These are phyloP conservation scores for Amanita thiersii DNA, from an alignment of 768 basidiomycete genomes.

Conservation along the genomic window DNA sequence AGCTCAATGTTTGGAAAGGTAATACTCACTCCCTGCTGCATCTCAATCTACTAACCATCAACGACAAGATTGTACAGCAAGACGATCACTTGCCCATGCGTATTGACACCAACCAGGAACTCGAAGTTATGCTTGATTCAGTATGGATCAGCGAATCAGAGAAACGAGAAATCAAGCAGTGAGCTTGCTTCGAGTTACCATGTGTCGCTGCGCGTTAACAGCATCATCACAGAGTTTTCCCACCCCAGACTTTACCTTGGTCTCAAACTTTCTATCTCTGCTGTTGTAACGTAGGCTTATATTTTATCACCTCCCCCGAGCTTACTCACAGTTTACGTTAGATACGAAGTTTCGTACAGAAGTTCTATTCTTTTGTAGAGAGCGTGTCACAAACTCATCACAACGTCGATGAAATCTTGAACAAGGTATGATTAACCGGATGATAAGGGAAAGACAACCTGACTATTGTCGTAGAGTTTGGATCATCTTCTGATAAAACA, in stretches of 20 bases:
- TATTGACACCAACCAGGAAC: conserved; percentile 48
- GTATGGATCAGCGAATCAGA: conserved; percentile 79
- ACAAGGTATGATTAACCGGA: conserved; percentile 49
- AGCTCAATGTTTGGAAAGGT: conserved; percentile 77
- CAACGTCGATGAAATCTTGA: conserved; percentile 85
- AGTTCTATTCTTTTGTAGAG: conserved; percentile 95
- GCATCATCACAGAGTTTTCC: conserved; percentile 40
- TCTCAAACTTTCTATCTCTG: conserved; percentile 93
- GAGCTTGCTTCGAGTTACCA: conserved; percentile 10
- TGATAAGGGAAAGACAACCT: background rate
- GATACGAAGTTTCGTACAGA: conserved; percentile 85
- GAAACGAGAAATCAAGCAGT: conserved; percentile 52
- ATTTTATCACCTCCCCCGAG: background rate
- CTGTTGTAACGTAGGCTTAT: conserved; percentile 69
- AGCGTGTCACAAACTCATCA: conserved; percentile 88
- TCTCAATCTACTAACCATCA: background rate
- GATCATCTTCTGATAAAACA: conserved; percentile 72
- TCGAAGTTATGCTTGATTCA: conserved; percentile 65
- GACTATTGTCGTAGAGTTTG: conserved; percentile 45
- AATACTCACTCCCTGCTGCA: conserved; percentile 14
- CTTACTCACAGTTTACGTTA: conserved; percentile 20
- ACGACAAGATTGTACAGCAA: conserved; percentile 61
- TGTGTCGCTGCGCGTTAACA: too few species aligned
- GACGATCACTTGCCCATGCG: conserved; percentile 92
- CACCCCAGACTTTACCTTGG: conserved; percentile 82